Base-by-base conservation (phyloP, 176 grass and related monocot genomes). In the Themeda triandra region DNA sequence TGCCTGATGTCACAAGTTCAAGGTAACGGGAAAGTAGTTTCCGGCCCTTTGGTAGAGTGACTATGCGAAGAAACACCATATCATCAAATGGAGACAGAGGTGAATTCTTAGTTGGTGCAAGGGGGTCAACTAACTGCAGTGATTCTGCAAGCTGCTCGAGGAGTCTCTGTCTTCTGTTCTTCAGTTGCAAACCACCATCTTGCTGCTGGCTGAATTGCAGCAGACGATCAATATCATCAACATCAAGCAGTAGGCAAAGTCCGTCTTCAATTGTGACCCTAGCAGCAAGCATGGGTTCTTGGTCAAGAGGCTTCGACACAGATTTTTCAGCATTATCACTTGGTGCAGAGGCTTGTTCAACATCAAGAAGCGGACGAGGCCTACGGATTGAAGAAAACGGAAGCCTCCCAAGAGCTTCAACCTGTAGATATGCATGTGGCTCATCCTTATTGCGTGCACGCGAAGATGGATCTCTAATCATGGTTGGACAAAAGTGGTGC, bases 391-490 rank as follows among this genome's bases (percentile, higher is more conserved):
- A 97, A 80, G 91, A 93, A 86, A 97, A 97, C 76, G 91, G 91
- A 32, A 97, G 87, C 73, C 94, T 78, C n/a, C 94, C 91, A 53
- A 97, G 91, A 80, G 91, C 94, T 88, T 97, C 94, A 62, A 97
- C 91, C 75, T 93, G 89, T 36, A 97, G 89, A 88, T 91, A 97
- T 3, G 94, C 89, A 76, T 97, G 94, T 63, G 94, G 89, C 33
- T 97, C 91, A 45, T 97, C 94, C 69, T 89, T 97, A 17, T 64
- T 85, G 35, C 75, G 82, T 31, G 81, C 64, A 59, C 48, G 87
- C 14, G 87, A 87, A 73, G 91, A 83, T 69, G 84, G 82, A 72
- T 93, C 91, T 66, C 85, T 84, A 74, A 91, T 93, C 59, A 83
- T 64, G 75, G 76, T 90, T 64, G 94, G 94, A 80, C 89, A 97